Percentiles rank a stretch among this genome's conserved stretches.
phyloP scores from a whole-genome alignment of 805 yeast species.

The Jamesozyma piceae region DNA sequence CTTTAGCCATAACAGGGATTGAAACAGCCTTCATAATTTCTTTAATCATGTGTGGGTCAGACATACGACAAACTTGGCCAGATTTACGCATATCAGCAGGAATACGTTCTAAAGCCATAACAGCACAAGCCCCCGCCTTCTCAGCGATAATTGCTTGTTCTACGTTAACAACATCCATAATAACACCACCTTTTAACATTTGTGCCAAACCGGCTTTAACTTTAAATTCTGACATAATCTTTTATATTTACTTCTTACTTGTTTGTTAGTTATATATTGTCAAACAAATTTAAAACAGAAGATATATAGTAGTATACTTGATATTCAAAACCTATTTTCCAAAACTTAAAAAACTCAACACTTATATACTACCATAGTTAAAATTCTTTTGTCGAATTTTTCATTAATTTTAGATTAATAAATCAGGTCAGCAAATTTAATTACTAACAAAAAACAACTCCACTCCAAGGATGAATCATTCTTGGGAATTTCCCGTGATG shows the following conservation, averaged over 20 bases:
- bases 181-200: constrained; percentile 74
- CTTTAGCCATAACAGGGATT: constrained; percentile 78
- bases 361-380: too few species aligned
- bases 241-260: not conserved
- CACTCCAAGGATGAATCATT: too few species aligned
- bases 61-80: constrained; percentile 80
- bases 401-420: too few species aligned
- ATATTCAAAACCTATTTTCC: too few species aligned
- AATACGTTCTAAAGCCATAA: constrained; percentile 77
- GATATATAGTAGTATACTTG: too few species aligned
- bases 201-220: constrained; percentile 76
- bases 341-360: too few species aligned
- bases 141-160: constrained; percentile 79
- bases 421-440: too few species aligned
- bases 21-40: constrained; percentile 58
- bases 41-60: constrained; percentile 71
- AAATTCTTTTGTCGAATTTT: too few species aligned
- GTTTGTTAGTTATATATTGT: too few species aligned
- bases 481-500: too few species aligned
- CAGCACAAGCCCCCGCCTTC: constrained; percentile 80
- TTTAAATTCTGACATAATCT: constrained; percentile 27
- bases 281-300: too few species aligned
- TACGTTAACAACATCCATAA: constrained; percentile 65
- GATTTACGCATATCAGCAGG: constrained; percentile 80
- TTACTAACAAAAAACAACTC: too few species aligned